Base-by-base conservation (phyloP, 164 flowering plant species). In the Berberis thunbergii region DNA sequence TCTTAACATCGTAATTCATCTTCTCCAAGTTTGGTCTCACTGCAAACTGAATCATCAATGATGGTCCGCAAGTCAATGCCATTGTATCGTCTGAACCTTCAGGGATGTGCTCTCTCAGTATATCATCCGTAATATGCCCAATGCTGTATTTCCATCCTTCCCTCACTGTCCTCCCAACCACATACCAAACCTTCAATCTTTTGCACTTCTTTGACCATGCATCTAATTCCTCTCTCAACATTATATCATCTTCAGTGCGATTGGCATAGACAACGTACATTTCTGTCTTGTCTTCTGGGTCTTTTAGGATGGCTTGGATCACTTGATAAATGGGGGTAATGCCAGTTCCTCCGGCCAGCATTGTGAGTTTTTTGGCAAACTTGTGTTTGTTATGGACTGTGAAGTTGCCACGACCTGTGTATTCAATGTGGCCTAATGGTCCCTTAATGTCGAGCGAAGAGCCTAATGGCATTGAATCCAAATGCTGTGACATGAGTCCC, bases 341-440 rank as follows among this genome's bases (percentile, higher is more conserved):
- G 2, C 99, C 97, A 0, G 97, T 86, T 41, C 99, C 99, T 9
- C 99, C 99, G 3, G 99, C 90, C 2, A 91, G 7, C 99, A 95
- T 91, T 4, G 96, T 83, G 1, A 95, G 77, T 67, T 75, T 74
- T 73, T 77, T 85, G 39, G 88, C 96, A 60, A 72, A 82, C 83
- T 79, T 85, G 11, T 72, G 85, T 54, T 87, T 79, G 38, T 96
- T 92, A 50, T 79, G 81, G 49, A 87, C 94, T 1, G 55, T 39
- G 69, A 95, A 91, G 65, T 79, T 76, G 0, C 99, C 97, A 0
- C 74, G 74, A 3, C 96, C 94, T 0, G 64, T 73, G 74, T 95
- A 91, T 67, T 95, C 97, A 3, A 95, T 84, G 75, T 95, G 97
- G 1, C 99, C 99, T 9, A 86, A 49, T 1, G 99, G 97, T 39